Percentiles rank a stretch among this genome's conserved stretches.
These are phyloP conservation scores for Tolypocladium album DNA, from an alignment of 2,329 filamentous ascomycete genomes.

Conservation along the genomic window DNA sequence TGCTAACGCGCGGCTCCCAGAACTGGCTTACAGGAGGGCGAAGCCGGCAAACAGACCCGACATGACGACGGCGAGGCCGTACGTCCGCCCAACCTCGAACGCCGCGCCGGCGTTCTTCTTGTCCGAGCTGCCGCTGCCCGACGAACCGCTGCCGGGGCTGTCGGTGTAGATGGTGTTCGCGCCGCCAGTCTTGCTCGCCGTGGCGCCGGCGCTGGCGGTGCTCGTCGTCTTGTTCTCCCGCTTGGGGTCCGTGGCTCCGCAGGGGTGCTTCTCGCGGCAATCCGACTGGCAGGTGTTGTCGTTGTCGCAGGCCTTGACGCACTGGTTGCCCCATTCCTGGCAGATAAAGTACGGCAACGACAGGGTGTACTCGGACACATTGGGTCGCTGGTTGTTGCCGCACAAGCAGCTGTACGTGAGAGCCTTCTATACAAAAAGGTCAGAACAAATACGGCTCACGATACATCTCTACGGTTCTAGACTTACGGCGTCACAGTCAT, in stretches of 20 bases:
- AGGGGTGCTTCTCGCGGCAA: slow-evolving; percentile 59
- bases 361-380: slow-evolving; percentile 65
- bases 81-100: slow-evolving; percentile 23
- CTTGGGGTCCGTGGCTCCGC: slow-evolving; percentile 57
- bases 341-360: slow-evolving; percentile 73
- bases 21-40: slow-evolving; percentile 22
- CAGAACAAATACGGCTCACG: neutral
- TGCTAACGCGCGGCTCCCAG: neutral
- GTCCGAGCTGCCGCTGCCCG: slow-evolving; percentile 1
- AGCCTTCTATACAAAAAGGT: slow-evolving; percentile 29
- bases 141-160: slow-evolving; percentile 8
- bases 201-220: slow-evolving; percentile 27
- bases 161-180: slow-evolving; percentile 28
- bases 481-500: slow-evolving; percentile 57
- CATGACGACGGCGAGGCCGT: slow-evolving; percentile 26
- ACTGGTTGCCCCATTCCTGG: slow-evolving; percentile 60
- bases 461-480: too few species aligned
- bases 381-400: slow-evolving; percentile 53
- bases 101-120: slow-evolving; percentile 17
- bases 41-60: slow-evolving; percentile 28
- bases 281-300: slow-evolving; percentile 46
- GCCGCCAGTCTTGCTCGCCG: slow-evolving; percentile 21
- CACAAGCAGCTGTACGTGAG: slow-evolving; percentile 67
- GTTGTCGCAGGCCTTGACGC: slow-evolving; percentile 44
- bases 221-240: slow-evolving; percentile 42